Base-by-base conservation (phyloP, 177 flowering plant species). In the Telopea speciosissima region DNA sequence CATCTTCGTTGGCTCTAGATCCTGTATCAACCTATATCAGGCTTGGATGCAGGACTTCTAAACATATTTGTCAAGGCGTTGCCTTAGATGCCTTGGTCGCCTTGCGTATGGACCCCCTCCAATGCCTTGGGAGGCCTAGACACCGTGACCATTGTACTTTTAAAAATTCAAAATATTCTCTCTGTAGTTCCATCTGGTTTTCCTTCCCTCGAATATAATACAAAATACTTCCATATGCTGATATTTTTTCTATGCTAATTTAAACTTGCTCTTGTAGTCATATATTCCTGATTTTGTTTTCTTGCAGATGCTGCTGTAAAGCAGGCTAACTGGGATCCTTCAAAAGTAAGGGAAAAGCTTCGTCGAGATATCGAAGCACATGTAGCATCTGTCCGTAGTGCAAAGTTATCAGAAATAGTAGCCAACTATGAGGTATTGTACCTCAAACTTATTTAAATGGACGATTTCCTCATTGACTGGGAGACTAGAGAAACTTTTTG, bases 281-380 rank as follows among this genome's bases (percentile, higher is more conserved):
- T 13, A 9, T 16, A 49, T 49, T 49, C 54, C 2, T 49, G 54
- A 33, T 19, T 25, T 62, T 24, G 17, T 14, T 16, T 62, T 19
- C 36, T 58, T 71, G 25, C 83, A 94, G 97, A 92, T 85, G 85
- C 80, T 74, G 69, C 83, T 33, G 74, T 95, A 66, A 72, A 78
- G 65, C 93, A 80, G 78, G 93, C 93, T 40, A 78, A 87, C 65
- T 95, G 99, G 98, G 94, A 90, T 70, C 67, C 89, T n/a, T 81
- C 89, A 67, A 91, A 85, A 87, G 85, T 81, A 26, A 79, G 93
- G 68, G 96, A 89, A 63, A 95, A 91, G 78, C 90, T 95, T 75
- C 75, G 63, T 3, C 93, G 93, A 78, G 99, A 95, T 82, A 85
- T 92, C 21, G 93, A 91, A 74, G 87, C 86, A n/a, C 94, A 95